Base-by-base conservation (phyloP, 139 green algal species). In the Mesotaenium endlicherianum region DNA sequence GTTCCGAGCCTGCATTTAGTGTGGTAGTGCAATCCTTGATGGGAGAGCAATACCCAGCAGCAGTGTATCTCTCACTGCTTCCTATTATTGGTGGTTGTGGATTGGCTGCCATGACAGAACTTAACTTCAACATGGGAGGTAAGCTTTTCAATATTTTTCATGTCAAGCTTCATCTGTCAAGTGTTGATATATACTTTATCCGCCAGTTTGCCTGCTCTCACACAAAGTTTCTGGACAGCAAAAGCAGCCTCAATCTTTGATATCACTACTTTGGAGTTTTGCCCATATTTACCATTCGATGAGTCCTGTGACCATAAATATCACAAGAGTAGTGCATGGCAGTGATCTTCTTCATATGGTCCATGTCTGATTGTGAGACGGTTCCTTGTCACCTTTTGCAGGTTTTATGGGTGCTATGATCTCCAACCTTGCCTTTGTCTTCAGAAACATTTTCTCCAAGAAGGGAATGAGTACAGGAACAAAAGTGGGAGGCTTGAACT, bases 1-100 rank as follows among this genome's bases (percentile, higher is more conserved):
- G 67, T 43, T 64, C 79, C 81, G 95, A 98, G 92, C 95, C 95
- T 1, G 95, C 92, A 16, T 98, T 98, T 92, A 98, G 95, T 75
- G 96, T 97, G 4, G 67, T 96, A 8, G 90, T 98, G 26, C 92
- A 86, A 31, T 88, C 94, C 34, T 89, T 98, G 5, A 91, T 97
- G 47, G 95, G 95, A 47, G 40, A 87, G 80, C 39, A 69, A 16
- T 98, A 95, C 1, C 93, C 95, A 2, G 41, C 93, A 20, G 92
- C 93, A 0, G 95, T 98, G 14, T 86, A 95, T 40, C 71, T 92
- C 16, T 93, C 93, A 11, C 93, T 98, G 3, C 57, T 98, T 0
- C 95, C 95, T 58, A 97, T 98, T 90, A 97, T 98, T 86, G 87
- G 94, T 64, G 87, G 84, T 36, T 87, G 64, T 26, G 58, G 39